Percentiles rank a stretch among this genome's conserved stretches.
phyloP scores from a whole-genome alignment of 192 early-diverging fungal genomes.

The Entophlyctis helioformis region DNA sequence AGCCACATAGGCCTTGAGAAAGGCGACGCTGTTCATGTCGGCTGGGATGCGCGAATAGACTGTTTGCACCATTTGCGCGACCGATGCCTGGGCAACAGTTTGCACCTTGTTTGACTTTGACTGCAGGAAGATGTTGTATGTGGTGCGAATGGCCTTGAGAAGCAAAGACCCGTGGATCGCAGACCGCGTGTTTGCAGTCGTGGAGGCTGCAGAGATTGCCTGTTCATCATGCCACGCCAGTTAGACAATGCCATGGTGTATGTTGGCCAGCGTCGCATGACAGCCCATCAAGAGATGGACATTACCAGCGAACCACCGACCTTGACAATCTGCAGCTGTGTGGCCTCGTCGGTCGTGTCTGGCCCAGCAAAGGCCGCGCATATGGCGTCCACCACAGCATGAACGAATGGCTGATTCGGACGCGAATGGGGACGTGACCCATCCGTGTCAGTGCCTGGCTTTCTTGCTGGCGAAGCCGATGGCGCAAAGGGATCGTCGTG shows the following conservation, averaged over 20 bases:
- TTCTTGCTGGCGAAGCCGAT: too few relatives aligned
- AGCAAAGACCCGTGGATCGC: conserved; percentile 64
- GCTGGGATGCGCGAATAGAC: conserved; percentile 62
- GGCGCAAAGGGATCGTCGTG: too few relatives aligned
- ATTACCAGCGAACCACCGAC: too few relatives aligned
- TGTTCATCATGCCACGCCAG: too few relatives aligned
- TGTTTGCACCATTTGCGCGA: conserved; percentile 80
- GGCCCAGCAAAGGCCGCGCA: conserved; percentile 62
- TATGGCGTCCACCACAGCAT: conserved; percentile 59
- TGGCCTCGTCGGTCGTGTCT: conserved; percentile 68
- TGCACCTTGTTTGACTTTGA: conserved; percentile 60
- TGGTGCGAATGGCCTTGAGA: conserved; percentile 68
- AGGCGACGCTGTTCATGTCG: too few relatives aligned
- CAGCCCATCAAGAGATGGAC: too few relatives aligned
- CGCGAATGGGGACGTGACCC: too few relatives aligned
- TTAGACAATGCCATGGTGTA: too few relatives aligned
- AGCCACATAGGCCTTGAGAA: too few relatives aligned
- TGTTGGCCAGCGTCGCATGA: too few relatives aligned
- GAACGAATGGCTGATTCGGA: too few relatives aligned
- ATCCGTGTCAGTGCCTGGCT: too few relatives aligned
- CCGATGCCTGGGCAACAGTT: conserved; percentile 74
- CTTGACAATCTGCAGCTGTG: conserved; percentile 86
- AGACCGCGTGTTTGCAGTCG: conserved; percentile 36
- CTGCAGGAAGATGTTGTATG: conserved; percentile 78
- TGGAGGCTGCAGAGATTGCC: conserved; percentile 74